Conservation (phyloP, 2,329 filamentous ascomycete species). For the Colletotrichum limetticola region DNA sequence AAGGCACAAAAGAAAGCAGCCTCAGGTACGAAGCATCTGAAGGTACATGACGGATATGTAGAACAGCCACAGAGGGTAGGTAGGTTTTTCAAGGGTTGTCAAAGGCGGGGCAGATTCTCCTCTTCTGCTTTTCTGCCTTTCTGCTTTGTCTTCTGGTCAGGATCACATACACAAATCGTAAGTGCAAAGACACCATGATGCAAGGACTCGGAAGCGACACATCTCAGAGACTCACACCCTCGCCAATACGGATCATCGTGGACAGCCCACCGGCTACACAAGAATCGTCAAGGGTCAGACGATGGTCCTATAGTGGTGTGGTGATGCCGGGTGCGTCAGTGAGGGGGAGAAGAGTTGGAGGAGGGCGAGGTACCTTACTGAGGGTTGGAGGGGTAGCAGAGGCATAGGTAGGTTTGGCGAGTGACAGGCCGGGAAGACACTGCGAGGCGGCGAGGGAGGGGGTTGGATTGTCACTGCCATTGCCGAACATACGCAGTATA, state of each 20-base stretch:
- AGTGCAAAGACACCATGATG: conserved; percentile 5
- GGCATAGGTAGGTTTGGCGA: background rate
- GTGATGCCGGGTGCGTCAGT: conserved; percentile 9
- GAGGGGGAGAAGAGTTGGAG: background rate
- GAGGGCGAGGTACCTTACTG: too few relatives aligned
- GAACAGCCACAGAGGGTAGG: background rate
- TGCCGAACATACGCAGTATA: background rate
- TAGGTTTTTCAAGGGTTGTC: background rate
- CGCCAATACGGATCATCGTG: background rate
- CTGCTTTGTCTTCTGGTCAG: conserved; percentile 4
- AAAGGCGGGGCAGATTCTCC: background rate
- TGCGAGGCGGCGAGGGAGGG: background rate
- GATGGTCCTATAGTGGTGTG: conserved; percentile 21
- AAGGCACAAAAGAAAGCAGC: background rate
- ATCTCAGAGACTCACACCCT: background rate
- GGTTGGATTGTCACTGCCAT: background rate
- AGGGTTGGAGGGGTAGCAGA: background rate
- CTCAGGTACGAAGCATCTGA: background rate
- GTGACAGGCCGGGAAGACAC: conserved; percentile 20
- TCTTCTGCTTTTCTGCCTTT: conserved; percentile 3
- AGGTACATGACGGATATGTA: too few relatives aligned
- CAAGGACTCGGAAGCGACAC: conserved; percentile 11
- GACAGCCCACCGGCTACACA: background rate
- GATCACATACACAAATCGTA: too few relatives aligned
- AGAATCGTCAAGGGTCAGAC: background rate